Base-by-base conservation (phyloP, 2,329 filamentous ascomycete genomes). In the Zasmidium angulare region DNA sequence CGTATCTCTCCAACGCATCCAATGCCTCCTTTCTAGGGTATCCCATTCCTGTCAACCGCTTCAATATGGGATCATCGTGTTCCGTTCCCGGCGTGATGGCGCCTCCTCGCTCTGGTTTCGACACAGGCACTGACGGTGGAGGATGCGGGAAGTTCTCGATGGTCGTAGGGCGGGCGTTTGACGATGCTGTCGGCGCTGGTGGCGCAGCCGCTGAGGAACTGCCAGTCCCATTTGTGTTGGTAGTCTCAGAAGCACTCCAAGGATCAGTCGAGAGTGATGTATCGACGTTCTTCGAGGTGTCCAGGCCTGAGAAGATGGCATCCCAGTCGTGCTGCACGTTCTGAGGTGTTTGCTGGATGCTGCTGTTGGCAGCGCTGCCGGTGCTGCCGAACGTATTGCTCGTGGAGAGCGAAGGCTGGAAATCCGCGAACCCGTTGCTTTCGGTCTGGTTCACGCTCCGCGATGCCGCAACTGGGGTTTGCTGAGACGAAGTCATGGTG, bases 21-120 rank as follows among this genome's bases (percentile, higher is more conserved):
- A 97, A 78, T 17, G 91, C 89, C 53, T 90, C 86, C 7, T 81
- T 79, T 26, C 93, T 83, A 3, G 86, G 77, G 72, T 96, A 98
- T 0, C 93, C 93, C 92, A 98, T 96, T 10, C 85, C 83, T 1
- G 91, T 96, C 71, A 98, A 75, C 67, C 92, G 88, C 80, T 96
- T 96, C 66, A 98, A 78, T 58, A 96, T 93, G 9, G 91, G 89
- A 72, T 98, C 93, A 71, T 98, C 93, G 69, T 96, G 90, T 69
- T 89, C 89, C 2, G 89, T 89, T 20, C 87, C 86, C 54, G 86
- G 84, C 48, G 86, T 89, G 53, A 93, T 78, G 4, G 89, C 88
- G 67, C 90, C 84, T 3, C 89, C 90, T 55, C 62, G 50, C 23
- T 63, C 53, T 31, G 59, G 55, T 36, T 62, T 64, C 3, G 55